A percentile compares a stretch with the other conserved stretches of the same genome.
Conservation (phyloP, 1,284 basidiomycete species). For the Kwoniella shivajii region DNA sequence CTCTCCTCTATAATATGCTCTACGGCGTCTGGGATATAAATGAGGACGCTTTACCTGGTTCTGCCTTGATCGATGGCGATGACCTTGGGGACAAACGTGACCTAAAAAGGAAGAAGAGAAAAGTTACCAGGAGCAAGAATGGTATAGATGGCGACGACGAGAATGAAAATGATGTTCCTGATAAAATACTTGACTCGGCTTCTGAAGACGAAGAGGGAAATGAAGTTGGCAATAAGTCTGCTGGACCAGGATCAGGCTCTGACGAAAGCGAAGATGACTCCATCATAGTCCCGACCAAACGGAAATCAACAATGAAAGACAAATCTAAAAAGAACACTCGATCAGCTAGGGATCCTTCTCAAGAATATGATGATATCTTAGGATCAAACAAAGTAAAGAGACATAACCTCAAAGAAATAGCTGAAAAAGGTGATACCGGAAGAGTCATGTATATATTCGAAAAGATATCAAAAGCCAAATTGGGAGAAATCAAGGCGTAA, state of each 20-base stretch:
- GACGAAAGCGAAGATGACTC: constrained; percentile 12
- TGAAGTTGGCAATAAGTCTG: not conserved
- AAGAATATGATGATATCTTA: constrained; percentile 3
- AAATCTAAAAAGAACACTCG: not conserved
- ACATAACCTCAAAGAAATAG: constrained; percentile 42
- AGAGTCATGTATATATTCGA: constrained; percentile 52
- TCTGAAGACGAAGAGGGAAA: constrained; percentile 14
- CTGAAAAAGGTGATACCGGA: constrained; percentile 32
- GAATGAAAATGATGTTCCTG: not conserved
- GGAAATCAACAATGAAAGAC: constrained; percentile 1
- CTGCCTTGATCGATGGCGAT: not conserved
- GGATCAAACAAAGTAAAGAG: constrained; percentile 17
- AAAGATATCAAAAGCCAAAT: constrained; percentile 39
- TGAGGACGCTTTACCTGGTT: not conserved
- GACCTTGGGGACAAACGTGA: constrained; percentile 4
- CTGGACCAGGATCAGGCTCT: not conserved
- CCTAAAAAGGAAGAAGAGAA: constrained; percentile 7
- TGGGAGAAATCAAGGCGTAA: constrained; percentile 7
- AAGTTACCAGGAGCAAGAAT: constrained; percentile 2
- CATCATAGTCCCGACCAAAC: constrained; percentile 13
- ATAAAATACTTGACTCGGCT: constrained; percentile 8
- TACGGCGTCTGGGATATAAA: constrained; percentile 28
- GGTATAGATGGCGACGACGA: constrained; percentile 4
- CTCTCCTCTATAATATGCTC: constrained; percentile 38
- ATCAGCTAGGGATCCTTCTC: constrained; percentile 9